phyloP scores from a whole-genome alignment of 176 grass and related monocot species.

The Aegilops tauschii region DNA sequence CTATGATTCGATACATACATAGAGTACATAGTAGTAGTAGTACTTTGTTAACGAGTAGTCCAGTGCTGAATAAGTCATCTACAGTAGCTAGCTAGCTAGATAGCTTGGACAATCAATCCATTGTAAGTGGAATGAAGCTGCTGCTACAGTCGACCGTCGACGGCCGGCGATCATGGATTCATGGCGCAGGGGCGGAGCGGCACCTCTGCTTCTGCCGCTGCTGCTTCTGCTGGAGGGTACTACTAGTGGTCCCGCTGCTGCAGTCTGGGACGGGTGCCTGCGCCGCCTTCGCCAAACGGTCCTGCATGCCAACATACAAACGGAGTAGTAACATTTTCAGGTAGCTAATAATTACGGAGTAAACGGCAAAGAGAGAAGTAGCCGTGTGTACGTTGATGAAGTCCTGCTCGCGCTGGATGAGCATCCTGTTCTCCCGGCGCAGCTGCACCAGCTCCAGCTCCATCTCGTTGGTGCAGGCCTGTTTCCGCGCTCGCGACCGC shows the following conservation, averaged over 20 bases:
- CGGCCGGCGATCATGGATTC: neutral
- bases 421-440: constrained; percentile 18
- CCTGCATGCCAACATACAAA: neutral
- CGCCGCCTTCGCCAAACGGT: neutral
- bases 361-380: no score
- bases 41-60: no score
- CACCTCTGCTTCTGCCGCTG: neutral
- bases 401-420: neutral
- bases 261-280: neutral
- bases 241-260: neutral
- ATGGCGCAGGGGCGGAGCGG: neutral
- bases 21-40: no score
- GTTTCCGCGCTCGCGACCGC: constrained; percentile 23
- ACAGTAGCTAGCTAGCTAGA: no score
- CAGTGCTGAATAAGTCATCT: no score
- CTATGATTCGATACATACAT: no score
- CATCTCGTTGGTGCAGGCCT: constrained; percentile 22
- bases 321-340: neutral
- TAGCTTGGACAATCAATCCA: neutral
- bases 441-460: constrained; percentile 11
- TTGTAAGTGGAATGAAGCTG: neutral
- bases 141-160: neutral
- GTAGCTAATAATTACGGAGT: neutral
- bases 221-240: neutral
- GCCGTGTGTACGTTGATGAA: neutral